phyloP scores from a whole-genome alignment of 306 rosid genomes.

The Cucumis cinereus region DNA sequence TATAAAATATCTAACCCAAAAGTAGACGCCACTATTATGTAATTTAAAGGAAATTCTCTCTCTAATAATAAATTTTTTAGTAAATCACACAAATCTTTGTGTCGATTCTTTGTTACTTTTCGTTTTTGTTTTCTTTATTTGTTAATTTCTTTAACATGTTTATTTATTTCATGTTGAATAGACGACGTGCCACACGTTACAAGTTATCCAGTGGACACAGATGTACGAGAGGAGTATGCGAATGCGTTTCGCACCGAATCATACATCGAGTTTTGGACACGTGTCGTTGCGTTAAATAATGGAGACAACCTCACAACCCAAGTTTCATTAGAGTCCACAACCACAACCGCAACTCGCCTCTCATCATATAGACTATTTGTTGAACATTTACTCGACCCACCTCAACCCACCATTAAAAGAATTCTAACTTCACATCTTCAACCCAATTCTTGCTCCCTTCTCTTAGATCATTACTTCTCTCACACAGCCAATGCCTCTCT shows the following conservation, averaged over 20 bases:
- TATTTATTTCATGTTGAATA: not conserved
- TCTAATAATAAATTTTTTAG: too few relatives aligned
- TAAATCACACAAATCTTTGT: too few relatives aligned
- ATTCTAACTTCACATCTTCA: conserved; percentile 15
- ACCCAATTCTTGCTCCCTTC: conserved; percentile 20
- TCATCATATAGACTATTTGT: conserved; percentile 66
- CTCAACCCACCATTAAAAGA: conserved; percentile 27
- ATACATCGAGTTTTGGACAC: conserved; percentile 68
- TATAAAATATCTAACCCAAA: too few relatives aligned
- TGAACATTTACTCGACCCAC: conserved; percentile 61
- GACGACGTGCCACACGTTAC: conserved; percentile 4
- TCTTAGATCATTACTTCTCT: conserved; percentile 35
- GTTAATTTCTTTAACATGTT: not conserved
- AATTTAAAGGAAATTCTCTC: too few relatives aligned
- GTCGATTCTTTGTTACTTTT: too few relatives aligned
- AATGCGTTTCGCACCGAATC: conserved; percentile 78
- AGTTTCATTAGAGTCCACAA: conserved; percentile 28
- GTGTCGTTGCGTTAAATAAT: conserved; percentile 27
- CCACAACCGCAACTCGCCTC: conserved; percentile 50
- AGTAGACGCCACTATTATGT: too few relatives aligned
- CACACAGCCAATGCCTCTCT: conserved; percentile 52
- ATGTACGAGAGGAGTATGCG: conserved; percentile 63
- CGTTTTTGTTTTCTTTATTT: too few relatives aligned
- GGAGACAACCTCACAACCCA: not conserved
- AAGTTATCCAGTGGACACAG: conserved; percentile 13